Percentiles rank a stretch among this genome's conserved stretches.
These are phyloP conservation scores for Colletotrichum sp. DNA, from an alignment of 2,329 filamentous ascomycete genomes.

Conservation along the genomic window DNA sequence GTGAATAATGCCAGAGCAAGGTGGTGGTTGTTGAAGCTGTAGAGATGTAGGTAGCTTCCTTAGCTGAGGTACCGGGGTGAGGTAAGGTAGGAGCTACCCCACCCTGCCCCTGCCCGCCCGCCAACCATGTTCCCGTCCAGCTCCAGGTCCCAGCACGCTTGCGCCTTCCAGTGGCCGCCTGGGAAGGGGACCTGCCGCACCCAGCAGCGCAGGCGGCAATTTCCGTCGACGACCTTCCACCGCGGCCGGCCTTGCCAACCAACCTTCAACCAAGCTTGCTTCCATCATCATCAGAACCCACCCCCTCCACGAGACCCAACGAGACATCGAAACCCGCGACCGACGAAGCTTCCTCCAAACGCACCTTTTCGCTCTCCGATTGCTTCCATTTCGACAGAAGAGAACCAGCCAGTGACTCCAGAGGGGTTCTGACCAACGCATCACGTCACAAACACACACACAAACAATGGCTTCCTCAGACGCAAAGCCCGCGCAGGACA, in stretches of 20 bases:
- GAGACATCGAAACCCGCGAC: neutral
- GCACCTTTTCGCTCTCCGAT: neutral
- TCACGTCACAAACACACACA: neutral
- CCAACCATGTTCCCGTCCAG: neutral
- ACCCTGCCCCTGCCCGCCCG: neutral
- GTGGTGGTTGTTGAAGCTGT: neutral
- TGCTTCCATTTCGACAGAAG: neutral
- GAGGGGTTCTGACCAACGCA: neutral
- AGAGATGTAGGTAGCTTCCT: neutral
- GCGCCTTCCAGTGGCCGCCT: conserved; percentile 3
- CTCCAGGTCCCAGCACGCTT: neutral
- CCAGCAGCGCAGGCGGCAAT: conserved; percentile 3
- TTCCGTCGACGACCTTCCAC: conserved; percentile 16
- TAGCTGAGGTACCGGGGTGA: neutral
- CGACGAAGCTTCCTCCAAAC: neutral
- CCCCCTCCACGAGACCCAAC: neutral
- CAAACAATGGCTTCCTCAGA: conserved; percentile 31
- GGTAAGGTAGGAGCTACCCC: neutral
- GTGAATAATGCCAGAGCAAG: neutral
- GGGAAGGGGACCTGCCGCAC: neutral
- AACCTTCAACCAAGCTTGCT: neutral
- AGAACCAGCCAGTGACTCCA: neutral
- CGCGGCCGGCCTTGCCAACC: neutral
- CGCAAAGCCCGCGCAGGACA: conserved; percentile 33
- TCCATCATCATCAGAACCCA: neutral